Evolutionary conservation across 495 filamentous ascomycete genomes (phyloP).

Genomic region (Apiosordaria backusii): DNA sequence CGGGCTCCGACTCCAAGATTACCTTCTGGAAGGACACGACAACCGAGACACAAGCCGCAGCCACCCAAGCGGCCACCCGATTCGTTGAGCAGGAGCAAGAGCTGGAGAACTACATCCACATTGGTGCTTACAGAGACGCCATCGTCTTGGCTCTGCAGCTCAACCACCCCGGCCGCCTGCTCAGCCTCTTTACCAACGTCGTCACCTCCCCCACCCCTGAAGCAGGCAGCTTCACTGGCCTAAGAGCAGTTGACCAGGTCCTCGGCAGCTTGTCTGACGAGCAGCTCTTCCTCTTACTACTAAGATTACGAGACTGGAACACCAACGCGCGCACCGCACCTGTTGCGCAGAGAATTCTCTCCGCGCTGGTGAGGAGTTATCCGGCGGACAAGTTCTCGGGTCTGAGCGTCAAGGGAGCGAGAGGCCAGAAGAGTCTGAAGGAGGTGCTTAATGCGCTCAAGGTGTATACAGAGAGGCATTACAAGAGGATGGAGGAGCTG

Average conservation of each 20-base stretch:
- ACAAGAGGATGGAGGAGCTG: conserved; percentile 78
- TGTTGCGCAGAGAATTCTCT: conserved; percentile 82
- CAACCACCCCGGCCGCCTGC: conserved; percentile 84
- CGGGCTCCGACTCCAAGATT: conserved; percentile 81
- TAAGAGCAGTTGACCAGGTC: conserved; percentile 79
- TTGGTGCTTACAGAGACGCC: conserved; percentile 81
- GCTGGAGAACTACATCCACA: conserved; percentile 84
- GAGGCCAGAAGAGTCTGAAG: conserved; percentile 63
- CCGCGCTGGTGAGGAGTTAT: conserved; percentile 72
- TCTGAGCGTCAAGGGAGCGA: conserved; percentile 58
- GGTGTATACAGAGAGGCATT: conserved; percentile 89
- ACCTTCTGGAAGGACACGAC: conserved; percentile 96
- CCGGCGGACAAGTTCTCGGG: conserved; percentile 63
- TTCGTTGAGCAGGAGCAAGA: conserved; percentile 91
- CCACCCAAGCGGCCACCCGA: conserved; percentile 64
- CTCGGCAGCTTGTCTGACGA: conserved; percentile 72
- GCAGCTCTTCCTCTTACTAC: conserved; percentile 75
- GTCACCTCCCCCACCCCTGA: conserved; percentile 62
- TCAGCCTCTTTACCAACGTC: conserved; percentile 76
- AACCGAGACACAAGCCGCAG: conserved; percentile 66
- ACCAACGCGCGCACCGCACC: conserved; percentile 84
- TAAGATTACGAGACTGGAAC: conserved; percentile 90
- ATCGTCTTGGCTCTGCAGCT: conserved; percentile 88
- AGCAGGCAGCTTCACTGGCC: conserved; percentile 61
- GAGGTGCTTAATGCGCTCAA: conserved; percentile 79